Conservation (phyloP, 768 basidiomycete genomes). For the Gelatoporia subvermispora region DNA sequence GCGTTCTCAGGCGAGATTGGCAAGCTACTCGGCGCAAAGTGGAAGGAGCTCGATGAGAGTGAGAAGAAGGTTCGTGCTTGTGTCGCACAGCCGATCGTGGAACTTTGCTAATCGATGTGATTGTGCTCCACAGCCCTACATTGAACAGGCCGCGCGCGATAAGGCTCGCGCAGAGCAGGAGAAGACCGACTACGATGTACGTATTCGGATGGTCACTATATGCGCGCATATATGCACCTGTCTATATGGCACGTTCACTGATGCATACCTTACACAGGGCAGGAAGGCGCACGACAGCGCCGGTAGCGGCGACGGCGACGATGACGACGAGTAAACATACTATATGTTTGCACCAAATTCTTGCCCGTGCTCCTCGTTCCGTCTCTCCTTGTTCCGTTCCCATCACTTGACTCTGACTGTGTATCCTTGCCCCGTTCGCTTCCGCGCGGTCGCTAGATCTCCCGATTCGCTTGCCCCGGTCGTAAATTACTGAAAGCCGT, state of each 20-base stretch:
- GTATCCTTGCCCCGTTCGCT: not conserved
- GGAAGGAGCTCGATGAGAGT: conserved; percentile 90
- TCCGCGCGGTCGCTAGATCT: not conserved
- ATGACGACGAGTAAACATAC: conserved; percentile 28
- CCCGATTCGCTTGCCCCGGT: not conserved
- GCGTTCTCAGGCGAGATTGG: conserved; percentile 73
- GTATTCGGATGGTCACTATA: conserved; percentile 12
- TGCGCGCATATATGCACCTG: not conserved
- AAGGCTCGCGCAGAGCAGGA: conserved; percentile 85
- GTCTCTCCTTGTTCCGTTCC: not conserved
- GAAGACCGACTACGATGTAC: conserved; percentile 47
- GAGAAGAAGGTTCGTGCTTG: conserved; percentile 77
- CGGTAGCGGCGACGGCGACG: conserved; percentile 41
- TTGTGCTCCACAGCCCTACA: conserved; percentile 65
- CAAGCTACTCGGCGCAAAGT: conserved; percentile 91
- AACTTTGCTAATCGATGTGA: not conserved
- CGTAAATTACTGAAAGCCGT: not conserved
- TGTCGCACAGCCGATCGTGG: not conserved
- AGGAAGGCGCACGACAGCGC: conserved; percentile 35
- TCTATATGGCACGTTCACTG: not conserved
- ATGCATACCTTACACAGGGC: conserved; percentile 18
- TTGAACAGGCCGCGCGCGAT: conserved; percentile 81
- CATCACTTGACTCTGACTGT: not conserved
- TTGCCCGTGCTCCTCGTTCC: conserved; percentile 4
- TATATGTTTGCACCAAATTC: not conserved